Evolutionary conservation across 768 basidiomycete genomes (phyloP).

Genomic region (Pleurotus sapidus): DNA sequence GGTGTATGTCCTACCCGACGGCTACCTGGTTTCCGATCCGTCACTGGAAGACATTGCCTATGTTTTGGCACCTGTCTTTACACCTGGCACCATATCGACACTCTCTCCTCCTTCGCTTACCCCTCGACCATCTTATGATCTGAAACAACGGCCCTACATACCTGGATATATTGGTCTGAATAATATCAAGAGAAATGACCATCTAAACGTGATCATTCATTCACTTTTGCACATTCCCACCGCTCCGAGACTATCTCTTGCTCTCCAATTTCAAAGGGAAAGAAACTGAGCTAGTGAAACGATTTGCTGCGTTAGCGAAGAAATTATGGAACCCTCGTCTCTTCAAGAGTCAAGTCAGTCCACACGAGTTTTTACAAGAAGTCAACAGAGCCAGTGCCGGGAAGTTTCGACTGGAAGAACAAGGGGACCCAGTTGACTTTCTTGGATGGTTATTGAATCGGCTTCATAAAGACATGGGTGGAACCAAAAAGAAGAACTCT

Average conservation of each 20-base stretch:
- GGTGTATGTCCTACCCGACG: conserved; percentile 98
- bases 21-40: conserved; percentile 94
- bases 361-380: conserved; percentile 99
- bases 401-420: conserved; percentile 89
- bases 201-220: conserved; percentile 97
- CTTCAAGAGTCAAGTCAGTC: conserved; percentile 97
- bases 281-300: conserved; percentile 82
- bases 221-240: conserved; percentile 89
- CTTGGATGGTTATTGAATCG: conserved; percentile 93
- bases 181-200: conserved; percentile 96
- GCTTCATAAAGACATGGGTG: conserved; percentile 90
- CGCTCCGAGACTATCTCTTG: conserved; percentile 84
- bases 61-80: conserved; percentile 88
- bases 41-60: conserved; percentile 93
- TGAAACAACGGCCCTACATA: conserved; percentile 75
- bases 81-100: conserved; percentile 46
- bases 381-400: conserved; percentile 86
- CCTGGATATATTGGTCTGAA: conserved; percentile 96
- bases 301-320: conserved; percentile 84
- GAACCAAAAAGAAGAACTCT: conserved; percentile 88
- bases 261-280: conserved; percentile 72
- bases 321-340: conserved; percentile 95
- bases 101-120: conserved; percentile 60
- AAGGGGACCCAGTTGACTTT: conserved; percentile 97
- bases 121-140: conserved; percentile 79